These are phyloP conservation scores for Fusarium citri DNA, from an alignment of 2,329 filamentous ascomycete species.

Conservation along the genomic window DNA sequence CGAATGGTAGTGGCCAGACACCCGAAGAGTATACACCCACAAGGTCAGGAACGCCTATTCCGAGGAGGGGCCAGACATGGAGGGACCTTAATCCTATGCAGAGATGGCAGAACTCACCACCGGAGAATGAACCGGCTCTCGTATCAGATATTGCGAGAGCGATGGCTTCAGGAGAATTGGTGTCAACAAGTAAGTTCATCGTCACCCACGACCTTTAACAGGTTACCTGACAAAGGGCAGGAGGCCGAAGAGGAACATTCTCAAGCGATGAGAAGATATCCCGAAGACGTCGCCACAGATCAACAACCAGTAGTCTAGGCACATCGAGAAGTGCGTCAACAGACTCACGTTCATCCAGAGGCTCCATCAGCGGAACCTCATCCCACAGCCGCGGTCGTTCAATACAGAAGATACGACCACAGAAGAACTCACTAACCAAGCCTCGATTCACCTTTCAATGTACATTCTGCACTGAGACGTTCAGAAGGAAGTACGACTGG, in stretches of 20 bases:
- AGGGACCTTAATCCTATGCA: conserved; percentile 44
- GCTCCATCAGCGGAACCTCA: conserved; percentile 21
- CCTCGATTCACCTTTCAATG: conserved; percentile 51
- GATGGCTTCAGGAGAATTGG: conserved; percentile 33
- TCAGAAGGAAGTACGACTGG: conserved; percentile 59
- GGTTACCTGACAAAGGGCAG: conserved; percentile 49
- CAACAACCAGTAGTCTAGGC: conserved; percentile 25
- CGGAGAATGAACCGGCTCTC: conserved; percentile 50
- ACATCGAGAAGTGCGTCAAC: conserved; percentile 37
- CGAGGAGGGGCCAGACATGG: conserved; percentile 49
- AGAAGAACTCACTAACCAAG: conserved; percentile 17
- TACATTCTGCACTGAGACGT: conserved; percentile 60
- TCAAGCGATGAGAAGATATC: conserved; percentile 20
- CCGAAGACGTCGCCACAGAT: conserved; percentile 18
- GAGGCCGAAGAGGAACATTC: conserved; percentile 22
- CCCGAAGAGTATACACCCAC: conserved; percentile 53
- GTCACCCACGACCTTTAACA: conserved; percentile 54
- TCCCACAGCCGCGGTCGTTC: conserved; percentile 17
- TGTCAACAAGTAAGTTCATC: conserved; percentile 8
- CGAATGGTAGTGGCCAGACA: not conserved
- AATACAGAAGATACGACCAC: conserved; percentile 12
- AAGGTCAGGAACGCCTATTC: conserved; percentile 61
- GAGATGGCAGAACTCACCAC: conserved; percentile 50
- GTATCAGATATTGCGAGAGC: conserved; percentile 49
- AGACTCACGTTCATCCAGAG: conserved; percentile 28